Evolutionary conservation across 2,329 filamentous ascomycete species (phyloP), one percentile per base, ranked within the genome.

Genomic region (Chaetomium olivaceum): DNA sequence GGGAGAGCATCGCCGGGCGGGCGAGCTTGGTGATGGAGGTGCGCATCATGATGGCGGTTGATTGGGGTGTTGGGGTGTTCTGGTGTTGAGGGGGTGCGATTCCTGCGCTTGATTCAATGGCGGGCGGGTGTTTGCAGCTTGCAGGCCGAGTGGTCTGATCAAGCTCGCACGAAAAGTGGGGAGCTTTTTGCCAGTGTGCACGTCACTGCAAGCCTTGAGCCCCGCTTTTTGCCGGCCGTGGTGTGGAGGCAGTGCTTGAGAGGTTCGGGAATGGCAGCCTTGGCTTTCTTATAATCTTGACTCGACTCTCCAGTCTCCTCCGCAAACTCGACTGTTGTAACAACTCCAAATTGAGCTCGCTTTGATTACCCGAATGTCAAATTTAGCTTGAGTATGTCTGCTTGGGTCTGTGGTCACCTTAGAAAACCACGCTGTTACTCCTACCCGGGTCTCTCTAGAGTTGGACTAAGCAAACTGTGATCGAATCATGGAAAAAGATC

Each of bases 31-130:
- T 78, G 74, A 88, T 77, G 71, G 84, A 79, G 76, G 88, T 87
- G 76, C 89, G 88, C 75, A 91, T 84, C 90, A 93, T 93, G 64
- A 70, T 84, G 74, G 65, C 58, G 66, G 67, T 58, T 61, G 29
- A 23, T 23, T 57, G 59, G 52, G 61, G 54, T 54, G 27, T 56
- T n/a, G 51, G 58, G 36, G 43, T 54, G 48, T 23, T 58, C 51
- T 54, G n/a, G n/a, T 62, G 43, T 52, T 65, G 43, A 7, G 25
- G 25, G 25, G 21, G 27, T 25, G 33, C 33, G 33, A 9, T 36
- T 36, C 12, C 12, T 61, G 3, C 23, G 52, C 12, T 56, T 65
- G 69, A 54, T 50, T 31, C 27, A 60, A 59, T 62, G 23, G 58
- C 57, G 59, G 51, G 60, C 23, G 23, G 59, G 21, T 67, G 21